Conservation (phyloP, 371 early-diverging fungal genomes). For the Amoeboaphelidium protococcarum region DNA sequence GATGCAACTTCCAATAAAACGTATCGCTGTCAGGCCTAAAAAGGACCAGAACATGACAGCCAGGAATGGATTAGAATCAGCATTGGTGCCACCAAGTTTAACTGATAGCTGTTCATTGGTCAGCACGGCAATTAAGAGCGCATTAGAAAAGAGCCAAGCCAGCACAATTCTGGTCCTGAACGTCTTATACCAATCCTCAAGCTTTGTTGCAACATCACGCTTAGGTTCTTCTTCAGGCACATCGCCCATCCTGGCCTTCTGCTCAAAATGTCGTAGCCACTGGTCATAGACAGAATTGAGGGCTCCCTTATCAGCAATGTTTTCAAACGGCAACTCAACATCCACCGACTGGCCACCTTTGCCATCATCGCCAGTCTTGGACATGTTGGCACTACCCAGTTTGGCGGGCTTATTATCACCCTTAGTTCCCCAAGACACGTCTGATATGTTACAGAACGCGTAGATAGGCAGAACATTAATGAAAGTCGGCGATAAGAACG, state of each 20-base stretch:
- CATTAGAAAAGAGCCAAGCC: conserved; percentile 58
- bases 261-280: conserved; percentile 9
- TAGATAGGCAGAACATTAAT: conserved; percentile 73
- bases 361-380: conserved; percentile 18
- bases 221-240: conserved; percentile 17
- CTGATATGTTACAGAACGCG: conserved; percentile 68
- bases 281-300: conserved; percentile 2
- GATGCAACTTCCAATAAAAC: not conserved
- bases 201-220: conserved; percentile 43
- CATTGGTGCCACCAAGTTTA: not conserved
- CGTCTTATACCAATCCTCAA: conserved; percentile 54
- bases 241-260: too few species aligned
- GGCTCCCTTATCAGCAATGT: not conserved
- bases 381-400: conserved; percentile 23
- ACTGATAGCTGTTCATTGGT: not conserved
- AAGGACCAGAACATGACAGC: not conserved
- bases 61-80: not conserved
- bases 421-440: conserved; percentile 86
- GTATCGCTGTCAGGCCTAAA: not conserved
- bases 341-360: conserved; percentile 18
- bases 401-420: conserved; percentile 36
- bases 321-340: conserved; percentile 3
- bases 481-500: conserved; percentile 53
- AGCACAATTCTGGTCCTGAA: conserved; percentile 58
- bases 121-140: conserved; percentile 27